These are phyloP conservation scores for Citrus glauca DNA, from an alignment of 345 rosid species.

Conservation along the genomic window DNA sequence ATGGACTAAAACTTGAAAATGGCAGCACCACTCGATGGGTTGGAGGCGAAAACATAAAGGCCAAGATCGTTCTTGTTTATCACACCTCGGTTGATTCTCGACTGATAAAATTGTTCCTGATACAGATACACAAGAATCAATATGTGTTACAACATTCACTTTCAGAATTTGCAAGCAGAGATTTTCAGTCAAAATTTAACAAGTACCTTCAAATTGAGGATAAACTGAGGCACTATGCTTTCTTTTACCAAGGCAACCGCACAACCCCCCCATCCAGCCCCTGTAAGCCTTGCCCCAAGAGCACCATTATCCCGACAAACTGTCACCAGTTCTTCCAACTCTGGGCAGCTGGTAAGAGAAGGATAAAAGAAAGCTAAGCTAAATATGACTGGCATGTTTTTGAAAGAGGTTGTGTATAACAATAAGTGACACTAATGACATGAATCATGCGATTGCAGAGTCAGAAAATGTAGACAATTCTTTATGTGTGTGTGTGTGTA, in stretches of 20 bases:
- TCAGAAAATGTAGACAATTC: neutral
- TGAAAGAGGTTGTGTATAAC: neutral
- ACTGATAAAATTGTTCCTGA: constrained; percentile 80
- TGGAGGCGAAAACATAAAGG: constrained; percentile 87
- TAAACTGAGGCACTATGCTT: constrained; percentile 72
- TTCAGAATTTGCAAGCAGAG: neutral
- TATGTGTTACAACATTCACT: neutral
- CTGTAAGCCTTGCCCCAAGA: constrained; percentile 93
- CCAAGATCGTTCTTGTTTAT: constrained; percentile 71
- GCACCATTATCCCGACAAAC: constrained; percentile 67
- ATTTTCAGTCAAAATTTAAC: neutral
- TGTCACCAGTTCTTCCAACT: constrained; percentile 88
- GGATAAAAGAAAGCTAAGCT: neutral
- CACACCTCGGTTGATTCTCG: constrained; percentile 69
- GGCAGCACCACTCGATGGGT: constrained; percentile 98
- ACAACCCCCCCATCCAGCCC: constrained; percentile 99
- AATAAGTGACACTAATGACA: neutral
- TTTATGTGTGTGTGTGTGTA: no score
- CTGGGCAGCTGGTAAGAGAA: constrained; percentile 62
- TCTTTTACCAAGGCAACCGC: constrained; percentile 90
- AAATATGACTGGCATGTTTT: neutral
- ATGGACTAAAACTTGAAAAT: constrained; percentile 59
- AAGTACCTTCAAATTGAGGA: constrained; percentile 70
- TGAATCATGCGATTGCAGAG: neutral
- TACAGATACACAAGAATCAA: neutral